Base-by-base conservation (phyloP, 768 basidiomycete genomes). In the Boletus rufocinnamomeus region DNA sequence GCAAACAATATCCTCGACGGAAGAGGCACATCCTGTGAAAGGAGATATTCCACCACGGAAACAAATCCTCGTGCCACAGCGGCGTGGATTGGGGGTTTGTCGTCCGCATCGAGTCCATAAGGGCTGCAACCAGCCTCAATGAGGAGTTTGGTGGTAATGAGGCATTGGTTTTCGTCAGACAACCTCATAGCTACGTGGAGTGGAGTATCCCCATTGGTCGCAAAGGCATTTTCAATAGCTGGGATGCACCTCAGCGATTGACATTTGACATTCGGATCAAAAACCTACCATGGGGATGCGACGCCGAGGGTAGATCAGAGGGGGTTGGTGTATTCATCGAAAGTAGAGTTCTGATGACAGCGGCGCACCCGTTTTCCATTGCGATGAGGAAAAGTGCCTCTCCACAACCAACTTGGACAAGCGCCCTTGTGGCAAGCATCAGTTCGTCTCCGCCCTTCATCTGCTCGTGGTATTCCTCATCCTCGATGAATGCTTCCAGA, bases 161-260 rank as follows among this genome's bases (percentile, higher is more conserved):
- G 37, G 13, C 37, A 37, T 16, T 37, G 37, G 37, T 37, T 37
- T 14, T 37, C 37, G 37, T 37, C 37, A 37, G 37, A 16, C 40
- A 45, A 30, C 30, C n/a, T n/a, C n/a, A n/a, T n/a, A n/a, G n/a
- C n/a, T n/a, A n/a, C n/a, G n/a, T n/a, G n/a, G n/a, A n/a, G 40
- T 1, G 47, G 61, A 5, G 61, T 56, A n/a, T 62, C 59, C 8
- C 61, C 61, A 19, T 62, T 61, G 13, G 4, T 14, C 6, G 54
- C 46, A 14, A 62, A 1, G 0, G 41, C 27, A 47, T 53, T 28
- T 4, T 11, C 6, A 5, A 59, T 32, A 10, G 16, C 61, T 63
- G 9, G 0, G 14, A 3, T 1, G 6, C 11, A 10, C 17, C 0
- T 63, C 35, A 63, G 30, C 10, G 2, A 9, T 21, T 2, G 14